Base-by-base conservation (phyloP, 306 rosid species). In the Dalbergia cultrata region DNA sequence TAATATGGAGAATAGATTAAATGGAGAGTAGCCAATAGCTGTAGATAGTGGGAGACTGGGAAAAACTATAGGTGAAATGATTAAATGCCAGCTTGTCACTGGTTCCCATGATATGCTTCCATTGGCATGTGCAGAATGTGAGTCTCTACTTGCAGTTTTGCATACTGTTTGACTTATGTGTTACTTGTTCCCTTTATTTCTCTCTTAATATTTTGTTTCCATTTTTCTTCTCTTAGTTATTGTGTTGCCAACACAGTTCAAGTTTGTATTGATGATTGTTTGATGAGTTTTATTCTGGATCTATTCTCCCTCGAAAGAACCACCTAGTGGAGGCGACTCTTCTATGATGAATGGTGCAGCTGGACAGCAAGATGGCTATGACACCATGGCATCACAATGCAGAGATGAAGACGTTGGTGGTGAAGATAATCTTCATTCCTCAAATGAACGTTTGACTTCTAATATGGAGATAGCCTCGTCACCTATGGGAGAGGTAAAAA, bases 401-500 rank as follows among this genome's bases (percentile, higher is more conserved):
- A 50, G 80, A 73, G 86, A 78, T 49, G 81, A 52, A 80, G 78
- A 81, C 57, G 78, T 66, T 72, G 83, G 70, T 76, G 82, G 35
- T 65, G 84, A 79, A 69, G 83, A 80, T 77, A 47, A 66, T 39
- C 37, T 18, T 54, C 73, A 80, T 87, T 81, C 77, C 73, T 53
- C 81, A 47, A 70, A 75, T 86, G 91, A 84, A 71, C 79, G 37
- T 82, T 82, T 18, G 4, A 76, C 80, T 84, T 74, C 87, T 82
- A 81, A 70, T 72, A 78, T 79, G 37, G 97, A 90, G 77, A 78
- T 90, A 83, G 93, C 86, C 16, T 89, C 86, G 31, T 88, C 90
- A 56, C 70, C 89, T 54, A 54, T 44, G 59, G 92, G 94, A 88
- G 94, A 90, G 97, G 97, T 91, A 95, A 90, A 89, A 80, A 74